Base-by-base conservation (phyloP, 2,329 filamentous ascomycete species). In the Aspergillus tubingensis region DNA sequence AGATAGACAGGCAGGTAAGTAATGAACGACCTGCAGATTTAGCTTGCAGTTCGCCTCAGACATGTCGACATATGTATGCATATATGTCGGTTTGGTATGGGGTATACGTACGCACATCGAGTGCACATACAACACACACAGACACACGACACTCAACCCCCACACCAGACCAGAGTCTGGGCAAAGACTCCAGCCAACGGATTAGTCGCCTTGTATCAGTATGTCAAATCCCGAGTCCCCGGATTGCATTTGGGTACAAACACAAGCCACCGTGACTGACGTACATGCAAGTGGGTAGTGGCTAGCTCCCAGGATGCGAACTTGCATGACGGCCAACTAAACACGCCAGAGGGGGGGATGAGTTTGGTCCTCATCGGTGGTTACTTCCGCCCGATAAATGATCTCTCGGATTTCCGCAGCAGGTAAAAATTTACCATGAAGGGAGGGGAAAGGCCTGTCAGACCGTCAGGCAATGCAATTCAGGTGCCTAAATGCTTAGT, bases 401-500 rank as follows among this genome's bases (percentile, higher is more conserved):
- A 7, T 43, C 47, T 25, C 23, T 49, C 47, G 47, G 13, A 21
- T 44, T 44, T 5, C 41, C 21, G 19, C 10, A 44, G 23, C 13
- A n/a, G 15, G 47, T n/a, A 27, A 8, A n/a, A 5, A 23, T 13
- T 21, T 4, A 13, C 13, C 41, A 44, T 23, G 19, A 3, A 23
- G 41, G 19, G 41, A 23, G 19, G 41, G 17, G 21, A 13, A 19
- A 21, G 19, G 44, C 44, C 44, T 49, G 44, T 30, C 44, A 27
- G 44, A 25, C 23, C 15, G 44, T 30, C 44, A 30, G 47, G 25
- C 47, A 50, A 50, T 50, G 47, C 47, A 50, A 50, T 30, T 19
- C 27, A 30, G 47, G 47, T 50, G 27, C 47, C 47, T 50, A 50
- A 50, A 21, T 32, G 47, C 25, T 50, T 50, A 50, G 47, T n/a